A percentile compares a stretch with the other conserved stretches of the same genome.
Evolutionary conservation across 2,329 filamentous ascomycete species (phyloP).

Genomic region (Alternaria sp.): DNA sequence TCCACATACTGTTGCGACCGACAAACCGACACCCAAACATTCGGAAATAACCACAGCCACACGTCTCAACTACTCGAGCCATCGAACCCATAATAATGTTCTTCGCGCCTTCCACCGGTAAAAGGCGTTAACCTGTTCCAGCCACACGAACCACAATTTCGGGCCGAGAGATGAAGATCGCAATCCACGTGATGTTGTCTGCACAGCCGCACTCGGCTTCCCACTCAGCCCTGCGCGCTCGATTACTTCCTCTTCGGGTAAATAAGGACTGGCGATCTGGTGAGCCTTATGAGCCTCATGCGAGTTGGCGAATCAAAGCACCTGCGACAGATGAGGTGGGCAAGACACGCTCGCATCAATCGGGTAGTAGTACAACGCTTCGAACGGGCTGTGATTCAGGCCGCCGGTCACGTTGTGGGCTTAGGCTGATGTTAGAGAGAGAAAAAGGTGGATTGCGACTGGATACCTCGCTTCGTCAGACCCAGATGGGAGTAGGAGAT

Average conservation of each 20-base stretch:
- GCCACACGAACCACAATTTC: neutral
- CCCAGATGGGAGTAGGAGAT: neutral
- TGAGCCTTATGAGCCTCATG: neutral
- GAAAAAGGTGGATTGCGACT: neutral
- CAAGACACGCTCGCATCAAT: neutral
- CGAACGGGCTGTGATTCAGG: neutral
- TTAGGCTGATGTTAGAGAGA: neutral
- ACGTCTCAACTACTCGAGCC: neutral
- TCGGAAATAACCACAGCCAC: neutral
- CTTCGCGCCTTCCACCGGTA: neutral
- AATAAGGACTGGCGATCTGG: neutral
- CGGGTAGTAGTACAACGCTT: neutral
- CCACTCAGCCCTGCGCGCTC: neutral
- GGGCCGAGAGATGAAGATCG: neutral
- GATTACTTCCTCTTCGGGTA: neutral
- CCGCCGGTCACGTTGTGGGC: conserved; percentile 2
- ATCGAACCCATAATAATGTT: neutral
- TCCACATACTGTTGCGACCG: neutral
- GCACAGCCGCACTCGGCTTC: neutral
- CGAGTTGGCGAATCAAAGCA: neutral
- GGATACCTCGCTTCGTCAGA: neutral
- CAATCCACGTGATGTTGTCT: neutral
- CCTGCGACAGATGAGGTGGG: no score
- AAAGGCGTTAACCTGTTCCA: neutral
- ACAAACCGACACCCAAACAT: neutral